These are phyloP conservation scores for Neonectria sp. DNA, from an alignment of 2,329 filamentous ascomycete species.

Conservation along the genomic window DNA sequence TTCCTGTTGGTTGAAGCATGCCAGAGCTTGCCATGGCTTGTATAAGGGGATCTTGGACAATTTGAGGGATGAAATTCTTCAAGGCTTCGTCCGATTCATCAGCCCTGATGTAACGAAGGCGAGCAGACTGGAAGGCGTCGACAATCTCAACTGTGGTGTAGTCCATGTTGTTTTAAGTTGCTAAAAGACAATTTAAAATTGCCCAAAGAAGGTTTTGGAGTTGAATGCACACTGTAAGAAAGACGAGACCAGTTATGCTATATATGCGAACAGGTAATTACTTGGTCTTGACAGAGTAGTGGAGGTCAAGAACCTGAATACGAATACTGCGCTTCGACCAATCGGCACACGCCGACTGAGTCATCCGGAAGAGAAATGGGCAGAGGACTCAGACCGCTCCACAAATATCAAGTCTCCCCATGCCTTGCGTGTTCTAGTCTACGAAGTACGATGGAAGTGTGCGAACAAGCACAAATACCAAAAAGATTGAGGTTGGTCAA, in stretches of 20 bases:
- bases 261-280: background rate
- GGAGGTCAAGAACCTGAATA: background rate
- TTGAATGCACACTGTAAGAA: too few species aligned
- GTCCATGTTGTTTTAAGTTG: slow-evolving; percentile 15
- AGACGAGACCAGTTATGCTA: background rate
- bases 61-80: slow-evolving; percentile 25
- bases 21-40: slow-evolving; percentile 21
- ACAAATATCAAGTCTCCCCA: background rate
- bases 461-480: too few species aligned
- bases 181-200: too few species aligned
- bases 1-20: slow-evolving; percentile 26
- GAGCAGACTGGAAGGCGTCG: slow-evolving; percentile 27
- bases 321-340: too few species aligned
- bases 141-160: slow-evolving; percentile 22
- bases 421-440: too few species aligned
- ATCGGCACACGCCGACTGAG: background rate
- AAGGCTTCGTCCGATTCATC: slow-evolving; percentile 23
- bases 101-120: slow-evolving; percentile 31
- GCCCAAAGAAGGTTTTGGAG: too few species aligned
- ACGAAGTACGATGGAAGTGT: too few species aligned
- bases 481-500: too few species aligned
- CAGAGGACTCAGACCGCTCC: background rate
- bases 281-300: background rate
- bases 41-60: slow-evolving; percentile 30
- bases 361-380: background rate